Percentiles rank a stretch among this genome's conserved stretches.
phyloP scores from a whole-genome alignment of 2,329 filamentous ascomycete species.

The Xylariaceae sp. region DNA sequence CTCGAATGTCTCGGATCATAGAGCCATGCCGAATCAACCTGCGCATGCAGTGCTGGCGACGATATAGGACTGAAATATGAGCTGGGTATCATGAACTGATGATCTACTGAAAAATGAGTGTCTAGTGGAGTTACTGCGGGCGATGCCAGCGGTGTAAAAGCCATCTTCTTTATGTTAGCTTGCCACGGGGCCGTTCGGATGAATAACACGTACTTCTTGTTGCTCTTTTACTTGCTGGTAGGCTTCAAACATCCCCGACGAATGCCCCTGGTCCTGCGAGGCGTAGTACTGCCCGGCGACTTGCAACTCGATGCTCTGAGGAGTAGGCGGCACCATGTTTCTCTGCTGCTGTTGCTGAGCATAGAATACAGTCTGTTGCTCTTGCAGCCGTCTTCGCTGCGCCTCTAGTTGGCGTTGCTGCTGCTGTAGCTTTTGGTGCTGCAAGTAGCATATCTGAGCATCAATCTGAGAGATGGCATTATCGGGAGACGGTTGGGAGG shows the following conservation, averaged over 20 bases:
- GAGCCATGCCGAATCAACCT: conserved; percentile 48
- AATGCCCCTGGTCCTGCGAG: conserved; percentile 49
- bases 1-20: conserved; percentile 42
- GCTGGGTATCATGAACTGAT: conserved; percentile 57
- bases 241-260: conserved; percentile 60
- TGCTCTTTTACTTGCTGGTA: conserved; percentile 65
- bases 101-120: conserved; percentile 58
- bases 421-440: conserved; percentile 58
- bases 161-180: conserved; percentile 48
- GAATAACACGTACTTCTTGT: conserved; percentile 50
- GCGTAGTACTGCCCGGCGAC: conserved; percentile 57
- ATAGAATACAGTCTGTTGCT: conserved; percentile 47
- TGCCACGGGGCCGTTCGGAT: conserved; percentile 14
- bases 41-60: conserved; percentile 72
- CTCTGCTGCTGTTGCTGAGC: conserved; percentile 45
- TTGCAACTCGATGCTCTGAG: conserved; percentile 74
- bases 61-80: conserved; percentile 80
- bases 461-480: conserved; percentile 57
- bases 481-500: conserved; percentile 41
- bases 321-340: conserved; percentile 68
- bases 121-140: conserved; percentile 80
- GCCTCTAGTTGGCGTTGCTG: conserved; percentile 55
- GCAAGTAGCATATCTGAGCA: conserved; percentile 60
- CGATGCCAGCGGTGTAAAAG: conserved; percentile 75
- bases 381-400: conserved; percentile 43